Evolutionary conservation across 805 yeast species (phyloP).

Genomic region (Metschnikowia vanudenii): DNA sequence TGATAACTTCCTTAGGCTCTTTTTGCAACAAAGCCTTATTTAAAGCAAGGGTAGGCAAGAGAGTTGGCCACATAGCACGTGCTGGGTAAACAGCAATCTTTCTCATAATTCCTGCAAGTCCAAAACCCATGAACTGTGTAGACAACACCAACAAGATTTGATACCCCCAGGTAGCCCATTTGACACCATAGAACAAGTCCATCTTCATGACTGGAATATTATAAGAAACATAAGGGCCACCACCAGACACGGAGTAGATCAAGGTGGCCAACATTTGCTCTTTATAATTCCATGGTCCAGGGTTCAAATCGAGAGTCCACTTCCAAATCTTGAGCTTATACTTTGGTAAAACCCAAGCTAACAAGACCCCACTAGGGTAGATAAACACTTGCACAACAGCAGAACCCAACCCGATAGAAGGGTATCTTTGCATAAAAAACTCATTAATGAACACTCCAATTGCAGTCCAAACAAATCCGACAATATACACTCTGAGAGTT

Average conservation of each 20-base stretch:
- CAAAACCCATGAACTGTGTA: constrained; percentile 30
- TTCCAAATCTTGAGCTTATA: constrained; percentile 31
- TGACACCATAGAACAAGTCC: constrained; percentile 28
- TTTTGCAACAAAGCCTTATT: constrained; percentile 40
- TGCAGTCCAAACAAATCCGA: constrained; percentile 31
- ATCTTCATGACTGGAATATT: constrained; percentile 25
- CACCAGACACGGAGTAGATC: constrained; percentile 34
- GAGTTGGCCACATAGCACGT: constrained; percentile 52
- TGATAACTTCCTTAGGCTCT: constrained; percentile 30
- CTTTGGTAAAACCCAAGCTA: constrained; percentile 46
- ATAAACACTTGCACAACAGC: constrained; percentile 19
- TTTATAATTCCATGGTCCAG: constrained; percentile 63
- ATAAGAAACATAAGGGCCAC: constrained; percentile 30
- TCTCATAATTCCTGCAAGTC: constrained; percentile 30
- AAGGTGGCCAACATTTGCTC: constrained; percentile 66
- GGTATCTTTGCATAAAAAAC: constrained; percentile 19
- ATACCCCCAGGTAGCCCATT: constrained; percentile 30
- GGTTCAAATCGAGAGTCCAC: constrained; percentile 46
- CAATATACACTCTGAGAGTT: constrained; percentile 34
- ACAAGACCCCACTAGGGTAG: constrained; percentile 30
- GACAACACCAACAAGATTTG: constrained; percentile 25
- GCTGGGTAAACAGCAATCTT: constrained; percentile 48
- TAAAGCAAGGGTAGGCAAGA: constrained; percentile 30
- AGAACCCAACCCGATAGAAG: constrained; percentile 15
- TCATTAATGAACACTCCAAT: constrained; percentile 19